Conservation (phyloP, 495 filamentous ascomycete genomes). For the Trichoderma gamsii region DNA sequence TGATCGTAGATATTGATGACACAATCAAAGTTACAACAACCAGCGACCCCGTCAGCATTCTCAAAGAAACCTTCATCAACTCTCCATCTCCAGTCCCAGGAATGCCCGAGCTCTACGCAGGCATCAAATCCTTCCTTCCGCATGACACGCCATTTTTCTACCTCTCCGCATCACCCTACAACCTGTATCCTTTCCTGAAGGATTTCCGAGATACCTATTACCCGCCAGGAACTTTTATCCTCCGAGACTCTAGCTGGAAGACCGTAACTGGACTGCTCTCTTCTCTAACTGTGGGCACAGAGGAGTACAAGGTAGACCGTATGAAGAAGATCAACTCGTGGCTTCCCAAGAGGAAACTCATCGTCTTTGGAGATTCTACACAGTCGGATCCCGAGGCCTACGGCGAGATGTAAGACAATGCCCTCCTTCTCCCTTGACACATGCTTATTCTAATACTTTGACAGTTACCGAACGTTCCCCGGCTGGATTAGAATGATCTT, state of each 20-base stretch:
- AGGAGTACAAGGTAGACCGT: constrained; percentile 79
- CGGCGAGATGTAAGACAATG: constrained; percentile 55
- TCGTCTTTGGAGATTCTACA: constrained; percentile 85
- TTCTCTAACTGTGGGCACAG: constrained; percentile 70
- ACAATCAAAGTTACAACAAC: constrained; percentile 91
- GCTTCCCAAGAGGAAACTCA: constrained; percentile 71
- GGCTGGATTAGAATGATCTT: constrained; percentile 74
- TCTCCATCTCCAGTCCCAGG: constrained; percentile 61
- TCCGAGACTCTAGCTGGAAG: constrained; percentile 85
- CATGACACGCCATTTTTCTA: constrained; percentile 76
- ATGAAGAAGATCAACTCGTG: constrained; percentile 69
- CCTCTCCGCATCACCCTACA: constrained; percentile 90
- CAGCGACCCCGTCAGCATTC: constrained; percentile 66
- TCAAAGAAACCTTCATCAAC: constrained; percentile 79
- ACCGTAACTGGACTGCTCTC: constrained; percentile 73
- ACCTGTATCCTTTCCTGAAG: constrained; percentile 83
- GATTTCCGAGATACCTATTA: constrained; percentile 64
- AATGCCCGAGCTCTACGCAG: constrained; percentile 77
- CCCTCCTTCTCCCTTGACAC: background rate
- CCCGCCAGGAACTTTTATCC: constrained; percentile 69
- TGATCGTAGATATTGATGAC: constrained; percentile 73
- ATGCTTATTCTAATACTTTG: background rate
- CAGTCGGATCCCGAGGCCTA: constrained; percentile 91
- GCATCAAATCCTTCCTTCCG: constrained; percentile 50
- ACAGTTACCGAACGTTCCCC: constrained; percentile 44